phyloP scores from a whole-genome alignment of 2,329 filamentous ascomycete species.

The Tolypocladium guangdongense region DNA sequence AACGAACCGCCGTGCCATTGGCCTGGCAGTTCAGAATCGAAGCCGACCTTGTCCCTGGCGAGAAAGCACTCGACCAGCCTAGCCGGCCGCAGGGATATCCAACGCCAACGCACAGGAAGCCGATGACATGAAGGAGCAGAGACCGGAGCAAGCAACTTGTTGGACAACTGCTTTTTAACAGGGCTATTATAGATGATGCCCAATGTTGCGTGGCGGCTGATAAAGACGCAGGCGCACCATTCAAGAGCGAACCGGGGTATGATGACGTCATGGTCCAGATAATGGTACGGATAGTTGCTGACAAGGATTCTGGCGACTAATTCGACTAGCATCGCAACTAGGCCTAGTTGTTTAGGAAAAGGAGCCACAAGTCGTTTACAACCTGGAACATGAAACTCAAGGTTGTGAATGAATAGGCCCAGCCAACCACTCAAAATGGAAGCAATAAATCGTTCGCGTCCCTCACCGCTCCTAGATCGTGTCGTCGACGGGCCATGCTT shows the following conservation, averaged over 20 bases:
- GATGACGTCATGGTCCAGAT: background rate
- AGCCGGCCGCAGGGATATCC: background rate
- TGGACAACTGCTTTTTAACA: background rate
- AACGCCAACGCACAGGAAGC: background rate
- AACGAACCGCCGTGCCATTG: background rate
- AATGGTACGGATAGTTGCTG: background rate
- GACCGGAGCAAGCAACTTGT: background rate
- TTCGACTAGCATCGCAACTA: background rate
- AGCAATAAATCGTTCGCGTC: too few relatives aligned
- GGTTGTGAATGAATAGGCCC: background rate
- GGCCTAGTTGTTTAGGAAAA: too few relatives aligned
- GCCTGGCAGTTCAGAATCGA: background rate
- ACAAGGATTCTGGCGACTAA: background rate
- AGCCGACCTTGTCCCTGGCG: background rate
- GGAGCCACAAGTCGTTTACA: background rate
- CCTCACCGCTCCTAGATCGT: too few relatives aligned
- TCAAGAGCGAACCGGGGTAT: background rate
- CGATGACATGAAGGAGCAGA: background rate
- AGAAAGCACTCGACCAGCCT: background rate
- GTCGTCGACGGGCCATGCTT: background rate
- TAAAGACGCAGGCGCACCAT: background rate
- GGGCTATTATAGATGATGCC: too few relatives aligned
- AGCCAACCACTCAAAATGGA: background rate
- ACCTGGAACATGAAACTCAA: background rate
- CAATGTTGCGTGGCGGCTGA: background rate